Conservation (phyloP, 1,284 basidiomycete genomes). For the Apiotrichum siamense region DNA sequence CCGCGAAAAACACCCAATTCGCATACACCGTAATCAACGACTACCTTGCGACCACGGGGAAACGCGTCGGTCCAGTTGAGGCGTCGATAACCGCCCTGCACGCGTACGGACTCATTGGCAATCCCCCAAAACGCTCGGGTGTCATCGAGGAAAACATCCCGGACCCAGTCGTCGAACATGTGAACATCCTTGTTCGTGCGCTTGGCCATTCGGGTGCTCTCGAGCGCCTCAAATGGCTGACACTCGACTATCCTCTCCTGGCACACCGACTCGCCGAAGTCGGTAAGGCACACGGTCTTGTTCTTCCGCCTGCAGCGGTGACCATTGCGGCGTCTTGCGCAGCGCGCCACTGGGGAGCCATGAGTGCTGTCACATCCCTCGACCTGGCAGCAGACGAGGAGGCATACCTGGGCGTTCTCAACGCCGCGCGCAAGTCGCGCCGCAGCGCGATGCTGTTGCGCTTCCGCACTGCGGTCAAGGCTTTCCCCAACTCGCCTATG, state of each 20-base stretch:
- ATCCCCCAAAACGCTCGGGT: not conserved
- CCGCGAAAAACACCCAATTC: slow-evolving; percentile 3
- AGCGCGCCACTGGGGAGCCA: slow-evolving; percentile 10
- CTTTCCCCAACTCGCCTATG: not conserved
- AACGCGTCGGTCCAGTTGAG: not conserved
- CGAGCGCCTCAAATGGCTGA: not conserved
- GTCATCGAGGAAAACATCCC: not conserved
- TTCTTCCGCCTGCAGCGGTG: not conserved
- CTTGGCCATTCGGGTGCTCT: not conserved
- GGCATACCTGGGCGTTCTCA: not conserved
- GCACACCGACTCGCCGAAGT: slow-evolving; percentile 10
- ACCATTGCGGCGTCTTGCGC: slow-evolving; percentile 12
- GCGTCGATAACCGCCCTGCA: slow-evolving; percentile 1
- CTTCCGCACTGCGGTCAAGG: not conserved
- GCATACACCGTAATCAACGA: slow-evolving; percentile 4
- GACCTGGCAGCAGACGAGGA: not conserved
- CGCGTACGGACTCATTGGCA: slow-evolving; percentile 5
- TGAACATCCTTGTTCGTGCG: not conserved
- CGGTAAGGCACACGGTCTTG: not conserved
- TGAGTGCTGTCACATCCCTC: not conserved
- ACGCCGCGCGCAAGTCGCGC: not conserved
- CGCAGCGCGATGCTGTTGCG: not conserved
- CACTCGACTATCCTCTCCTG: slow-evolving; percentile 1
- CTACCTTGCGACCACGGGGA: slow-evolving; percentile 1
- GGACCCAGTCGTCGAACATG: not conserved